phyloP scores from a whole-genome alignment of 208 protist genomes.

The Leishmania guyanensis region DNA sequence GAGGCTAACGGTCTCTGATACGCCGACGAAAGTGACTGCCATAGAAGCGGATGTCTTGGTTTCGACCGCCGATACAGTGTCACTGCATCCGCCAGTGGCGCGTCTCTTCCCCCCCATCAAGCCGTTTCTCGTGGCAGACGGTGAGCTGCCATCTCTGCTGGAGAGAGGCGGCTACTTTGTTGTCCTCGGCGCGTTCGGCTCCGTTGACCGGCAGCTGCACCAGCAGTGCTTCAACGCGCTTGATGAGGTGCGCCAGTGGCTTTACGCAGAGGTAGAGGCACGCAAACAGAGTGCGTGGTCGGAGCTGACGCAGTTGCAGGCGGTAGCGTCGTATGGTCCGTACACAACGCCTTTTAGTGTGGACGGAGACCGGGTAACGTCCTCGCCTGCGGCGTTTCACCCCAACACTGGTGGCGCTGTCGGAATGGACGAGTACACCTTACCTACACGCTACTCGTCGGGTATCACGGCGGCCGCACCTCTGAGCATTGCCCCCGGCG shows the following conservation, averaged over 20 bases:
- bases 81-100: constrained; percentile 5
- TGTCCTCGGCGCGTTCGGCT: constrained; percentile 59
- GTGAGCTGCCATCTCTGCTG: constrained; percentile 32
- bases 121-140: constrained; percentile 19
- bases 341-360: constrained; percentile 25
- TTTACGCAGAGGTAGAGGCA: constrained; percentile 41
- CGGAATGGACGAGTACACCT: constrained; percentile 14
- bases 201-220: constrained; percentile 54
- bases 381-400: constrained; percentile 13
- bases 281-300: constrained; percentile 42
- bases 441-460: constrained; percentile 26
- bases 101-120: constrained; percentile 30
- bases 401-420: neutral
- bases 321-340: constrained; percentile 22
- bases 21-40: neutral
- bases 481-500: neutral
- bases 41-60: neutral
- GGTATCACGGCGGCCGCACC: constrained; percentile 12
- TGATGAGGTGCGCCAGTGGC: constrained; percentile 43
- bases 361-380: constrained; percentile 17
- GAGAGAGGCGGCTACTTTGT: constrained; percentile 63
- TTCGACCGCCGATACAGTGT: neutral
- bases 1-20: neutral
- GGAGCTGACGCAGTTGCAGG: constrained; percentile 36
- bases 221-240: constrained; percentile 41